Base-by-base conservation (phyloP, 139 green algal genomes). In the Pseudopediastrum boryanum region DNA sequence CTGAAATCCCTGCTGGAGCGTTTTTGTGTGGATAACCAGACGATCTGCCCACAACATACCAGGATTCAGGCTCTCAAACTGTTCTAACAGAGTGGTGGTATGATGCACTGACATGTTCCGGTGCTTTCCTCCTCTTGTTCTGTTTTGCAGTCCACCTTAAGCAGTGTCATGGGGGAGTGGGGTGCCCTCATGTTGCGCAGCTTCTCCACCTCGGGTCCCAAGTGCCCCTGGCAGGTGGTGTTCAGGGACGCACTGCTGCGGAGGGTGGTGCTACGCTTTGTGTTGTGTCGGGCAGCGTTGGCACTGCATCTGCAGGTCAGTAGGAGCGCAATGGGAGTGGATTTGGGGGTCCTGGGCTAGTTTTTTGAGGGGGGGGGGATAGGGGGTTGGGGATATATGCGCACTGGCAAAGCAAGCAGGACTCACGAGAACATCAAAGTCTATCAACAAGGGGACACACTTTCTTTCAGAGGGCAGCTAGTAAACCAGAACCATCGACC, bases 221-320 rank as follows among this genome's bases (percentile, higher is more conserved):
- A 70, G 65, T 63, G 44, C 3, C 61, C 54, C 25, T 78, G 76
- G 76, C 46, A 51, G 43, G 44, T 65, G 41, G 56, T 77, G 48
- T 77, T 84, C 78, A 64, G 78, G 44, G 86, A 90, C 51, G 70
- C 61, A 27, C 67, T 90, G 46, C 36, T 81, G 31, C 66, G 81
- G 25, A 72, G 83, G 12, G 42, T 88, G 12, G 54, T 85, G 56
- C 80, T 88, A 67, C 79, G 82, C 71, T 90, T 88, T 33, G 69
- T 82, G 27, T 46, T 90, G 52, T 90, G 70, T 76, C 80, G 81
- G 33, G 80, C 78, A 23, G 61, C 75, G 56, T 56, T 85, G 33
- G 65, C 72, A 29, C 83, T 85, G 56, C 80, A 85, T 67, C 41
- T 29, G n/a, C n/a, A n/a, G n/a, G n/a, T n/a, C n/a, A n/a, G n/a